Conservation (phyloP, 2,329 filamentous ascomycete species). For the Fonsecaea multimorphosa region DNA sequence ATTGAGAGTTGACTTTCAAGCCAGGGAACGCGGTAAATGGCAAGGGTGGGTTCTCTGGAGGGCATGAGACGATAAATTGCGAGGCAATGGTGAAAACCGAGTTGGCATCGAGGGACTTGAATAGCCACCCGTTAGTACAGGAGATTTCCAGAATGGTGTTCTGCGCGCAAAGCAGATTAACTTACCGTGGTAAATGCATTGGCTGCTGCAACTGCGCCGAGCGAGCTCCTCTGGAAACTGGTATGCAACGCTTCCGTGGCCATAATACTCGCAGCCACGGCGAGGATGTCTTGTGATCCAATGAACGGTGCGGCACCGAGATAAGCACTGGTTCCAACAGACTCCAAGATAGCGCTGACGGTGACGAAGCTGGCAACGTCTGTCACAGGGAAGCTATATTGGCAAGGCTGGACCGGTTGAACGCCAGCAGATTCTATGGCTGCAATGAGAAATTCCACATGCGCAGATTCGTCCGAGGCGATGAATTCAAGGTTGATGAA, state of each 20-base stretch:
- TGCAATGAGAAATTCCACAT: conserved; percentile 65
- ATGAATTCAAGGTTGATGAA: conserved; percentile 67
- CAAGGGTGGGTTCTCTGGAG: conserved; percentile 65
- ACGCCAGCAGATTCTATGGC: conserved; percentile 68
- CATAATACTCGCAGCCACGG: conserved; percentile 71
- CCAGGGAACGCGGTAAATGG: conserved; percentile 68
- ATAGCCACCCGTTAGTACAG: neutral
- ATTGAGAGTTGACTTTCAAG: conserved; percentile 40
- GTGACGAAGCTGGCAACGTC: conserved; percentile 64
- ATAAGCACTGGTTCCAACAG: conserved; percentile 50
- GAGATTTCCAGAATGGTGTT: neutral
- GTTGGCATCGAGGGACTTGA: conserved; percentile 64
- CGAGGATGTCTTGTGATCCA: conserved; percentile 64
- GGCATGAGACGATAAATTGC: conserved; percentile 74
- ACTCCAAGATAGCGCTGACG: conserved; percentile 73
- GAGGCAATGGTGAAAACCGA: conserved; percentile 76
- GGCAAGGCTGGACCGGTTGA: conserved; percentile 71
- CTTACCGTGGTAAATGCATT: conserved; percentile 68
- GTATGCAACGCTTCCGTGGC: conserved; percentile 73
- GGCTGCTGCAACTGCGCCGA: conserved; percentile 65
- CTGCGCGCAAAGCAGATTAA: neutral
- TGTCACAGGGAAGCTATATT: conserved; percentile 72
- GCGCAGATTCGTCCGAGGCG: conserved; percentile 66
- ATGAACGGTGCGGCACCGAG: conserved; percentile 73
- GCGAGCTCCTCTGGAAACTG: conserved; percentile 70